Evolutionary conservation across 2,329 filamentous ascomycete genomes (phyloP), one percentile per base, ranked within the genome.

Genomic region (Cercospora nicotianae): DNA sequence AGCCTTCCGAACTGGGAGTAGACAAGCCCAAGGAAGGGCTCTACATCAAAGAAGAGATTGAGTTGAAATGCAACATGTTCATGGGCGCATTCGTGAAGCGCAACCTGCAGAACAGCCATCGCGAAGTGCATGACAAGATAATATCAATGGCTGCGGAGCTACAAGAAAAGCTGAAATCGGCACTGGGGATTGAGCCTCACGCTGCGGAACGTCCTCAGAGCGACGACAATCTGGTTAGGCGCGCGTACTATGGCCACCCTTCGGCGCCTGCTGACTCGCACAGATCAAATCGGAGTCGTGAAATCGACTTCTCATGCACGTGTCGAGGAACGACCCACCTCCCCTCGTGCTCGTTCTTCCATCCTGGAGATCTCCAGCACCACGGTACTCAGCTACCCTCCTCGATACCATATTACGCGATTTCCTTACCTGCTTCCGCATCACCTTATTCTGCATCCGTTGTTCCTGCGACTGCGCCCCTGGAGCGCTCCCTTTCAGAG

Each of bases 41-140:
- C 12, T 96, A 93, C 76, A 82, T 96, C 51, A 85, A 91, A n/a
- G 93, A 96, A 82, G 93, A 96, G 72, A 89, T 95, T 60, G 90
- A 93, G 70, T 89, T 96, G 83, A 86, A 86, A 66, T 96, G 92
- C 81, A 94, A 93, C 75, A 82, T 93, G 67, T 82, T 95, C 70
- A 86, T 95, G 82, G 85, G 89, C 0, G 81, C 82, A 7, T 96
- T 96, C 75, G 91, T 96, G 67, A 94, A 91, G 83, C 91, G 89
- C 80, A 95, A 91, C 13, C 84, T 96, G 57, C 91, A 91, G 74
- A 91, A 91, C 75, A 87, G 91, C 0, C 92, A 96, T 75, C 85
- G 83, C 9, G 83, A 86, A 2, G 84, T 96, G 3, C 90, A 94
- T 2, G 87, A 90, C 45, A 77, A 71, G 58, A 67, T 77, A n/a